Evolutionary conservation across 257 asterid genomes (phyloP).

Genomic region (Solanum dulcamara): DNA sequence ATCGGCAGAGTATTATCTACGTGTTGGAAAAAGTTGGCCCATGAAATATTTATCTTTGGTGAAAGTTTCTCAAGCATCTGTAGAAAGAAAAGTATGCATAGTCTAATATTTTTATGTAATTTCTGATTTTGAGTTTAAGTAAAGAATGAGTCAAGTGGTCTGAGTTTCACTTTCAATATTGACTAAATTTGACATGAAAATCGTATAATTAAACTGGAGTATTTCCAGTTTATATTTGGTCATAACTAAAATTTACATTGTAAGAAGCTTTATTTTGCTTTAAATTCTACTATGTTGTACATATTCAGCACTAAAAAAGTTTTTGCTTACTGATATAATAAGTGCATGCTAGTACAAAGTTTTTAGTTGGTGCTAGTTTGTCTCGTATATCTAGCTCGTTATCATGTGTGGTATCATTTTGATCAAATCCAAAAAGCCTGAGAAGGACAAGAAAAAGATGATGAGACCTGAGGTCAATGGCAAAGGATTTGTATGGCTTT

Average conservation of each 20-base stretch:
- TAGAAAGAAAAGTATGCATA: background rate
- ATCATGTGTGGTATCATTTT: background rate
- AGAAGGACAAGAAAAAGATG: background rate
- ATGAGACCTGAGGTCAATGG: background rate
- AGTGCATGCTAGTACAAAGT: background rate
- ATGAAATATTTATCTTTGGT: background rate
- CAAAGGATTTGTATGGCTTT: background rate
- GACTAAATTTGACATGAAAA: background rate
- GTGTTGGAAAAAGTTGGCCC: background rate
- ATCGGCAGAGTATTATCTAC: background rate
- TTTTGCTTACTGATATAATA: background rate
- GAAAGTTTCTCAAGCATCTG: background rate
- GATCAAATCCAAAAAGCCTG: background rate
- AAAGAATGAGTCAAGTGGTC: background rate
- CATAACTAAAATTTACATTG: background rate
- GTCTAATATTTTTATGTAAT: background rate
- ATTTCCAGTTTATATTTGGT: background rate
- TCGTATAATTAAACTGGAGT: background rate
- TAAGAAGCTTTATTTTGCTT: background rate
- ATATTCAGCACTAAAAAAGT: background rate
- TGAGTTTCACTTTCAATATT: background rate
- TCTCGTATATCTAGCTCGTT: background rate
- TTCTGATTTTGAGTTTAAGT: background rate
- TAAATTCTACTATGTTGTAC: background rate
- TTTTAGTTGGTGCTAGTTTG: background rate